phyloP scores from a whole-genome alignment of 257 asterid genomes.

The Capsicum pubescens region DNA sequence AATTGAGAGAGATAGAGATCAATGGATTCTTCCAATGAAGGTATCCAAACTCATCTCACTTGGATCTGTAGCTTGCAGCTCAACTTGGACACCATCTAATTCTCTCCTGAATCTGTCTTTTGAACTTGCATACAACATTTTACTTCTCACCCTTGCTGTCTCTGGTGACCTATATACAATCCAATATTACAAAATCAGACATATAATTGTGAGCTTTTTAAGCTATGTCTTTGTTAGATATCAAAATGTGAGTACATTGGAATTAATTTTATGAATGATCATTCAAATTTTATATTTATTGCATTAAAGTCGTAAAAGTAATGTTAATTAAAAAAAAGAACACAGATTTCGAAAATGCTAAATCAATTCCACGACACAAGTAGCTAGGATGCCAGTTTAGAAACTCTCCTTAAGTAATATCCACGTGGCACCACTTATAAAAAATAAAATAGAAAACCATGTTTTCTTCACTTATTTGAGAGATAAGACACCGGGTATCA shows the following conservation, averaged over 20 bases:
- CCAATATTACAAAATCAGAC: background rate
- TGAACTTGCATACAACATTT: constrained; percentile 65
- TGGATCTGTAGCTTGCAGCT: constrained; percentile 73
- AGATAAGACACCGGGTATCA: background rate
- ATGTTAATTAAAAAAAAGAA: too few species aligned
- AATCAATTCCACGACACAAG: background rate
- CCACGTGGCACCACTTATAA: background rate
- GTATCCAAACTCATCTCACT: constrained; percentile 76
- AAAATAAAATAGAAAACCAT: background rate
- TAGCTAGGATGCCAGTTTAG: background rate
- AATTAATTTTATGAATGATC: background rate
- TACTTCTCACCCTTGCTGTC: constrained; percentile 60
- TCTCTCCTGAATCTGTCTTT: constrained; percentile 57
- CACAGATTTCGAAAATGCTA: too few species aligned
- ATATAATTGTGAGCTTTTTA: background rate
- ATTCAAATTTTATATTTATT: background rate
- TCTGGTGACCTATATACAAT: constrained; percentile 62
- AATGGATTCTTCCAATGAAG: constrained; percentile 58
- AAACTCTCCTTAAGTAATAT: background rate
- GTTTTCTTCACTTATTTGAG: background rate
- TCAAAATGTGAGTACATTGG: background rate
- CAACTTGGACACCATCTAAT: constrained; percentile 70
- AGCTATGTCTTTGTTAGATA: background rate
- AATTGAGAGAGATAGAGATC: background rate
- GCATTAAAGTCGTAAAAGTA: background rate